These are phyloP conservation scores for Vigna angularis DNA, from an alignment of 306 rosid genomes.

Conservation along the genomic window DNA sequence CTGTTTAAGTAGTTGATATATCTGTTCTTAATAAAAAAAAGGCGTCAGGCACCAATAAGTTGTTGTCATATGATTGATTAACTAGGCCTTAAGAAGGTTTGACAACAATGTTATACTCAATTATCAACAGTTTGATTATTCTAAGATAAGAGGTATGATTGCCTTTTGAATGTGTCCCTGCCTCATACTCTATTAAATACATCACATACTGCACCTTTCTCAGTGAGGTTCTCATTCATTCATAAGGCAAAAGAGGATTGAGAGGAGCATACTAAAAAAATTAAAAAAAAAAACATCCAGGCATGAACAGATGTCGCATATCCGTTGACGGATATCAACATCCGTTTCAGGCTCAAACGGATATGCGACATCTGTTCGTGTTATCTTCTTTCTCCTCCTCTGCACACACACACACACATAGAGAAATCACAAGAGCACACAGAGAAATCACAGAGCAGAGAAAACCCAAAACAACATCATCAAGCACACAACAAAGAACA, in stretches of 20 bases:
- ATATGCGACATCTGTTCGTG: no score
- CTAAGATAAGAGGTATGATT: neutral
- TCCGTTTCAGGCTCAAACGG: no score
- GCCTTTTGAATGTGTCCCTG: neutral
- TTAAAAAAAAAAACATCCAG: no score
- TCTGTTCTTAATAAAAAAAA: neutral
- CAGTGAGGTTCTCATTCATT: no score
- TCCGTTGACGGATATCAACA: no score
- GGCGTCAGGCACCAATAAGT: neutral
- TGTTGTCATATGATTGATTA: constrained; percentile 18
- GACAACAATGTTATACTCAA: neutral
- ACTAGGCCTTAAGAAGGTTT: constrained; percentile 18
- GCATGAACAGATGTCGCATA: no score
- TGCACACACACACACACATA: no score
- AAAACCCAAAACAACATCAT: no score
- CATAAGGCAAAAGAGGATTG: neutral
- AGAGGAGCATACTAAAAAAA: constrained; percentile 55
- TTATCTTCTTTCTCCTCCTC: no score
- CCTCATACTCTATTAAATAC: neutral
- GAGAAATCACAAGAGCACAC: no score
- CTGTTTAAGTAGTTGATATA: neutral
- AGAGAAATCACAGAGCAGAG: no score
- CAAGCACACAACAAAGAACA: no score
- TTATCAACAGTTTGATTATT: neutral
- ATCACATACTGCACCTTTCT: constrained; percentile 11